A percentile compares a stretch with the other conserved stretches of the same genome.
Conservation (phyloP, 345 rosid species). For the Arabidopsis arenosa region DNA sequence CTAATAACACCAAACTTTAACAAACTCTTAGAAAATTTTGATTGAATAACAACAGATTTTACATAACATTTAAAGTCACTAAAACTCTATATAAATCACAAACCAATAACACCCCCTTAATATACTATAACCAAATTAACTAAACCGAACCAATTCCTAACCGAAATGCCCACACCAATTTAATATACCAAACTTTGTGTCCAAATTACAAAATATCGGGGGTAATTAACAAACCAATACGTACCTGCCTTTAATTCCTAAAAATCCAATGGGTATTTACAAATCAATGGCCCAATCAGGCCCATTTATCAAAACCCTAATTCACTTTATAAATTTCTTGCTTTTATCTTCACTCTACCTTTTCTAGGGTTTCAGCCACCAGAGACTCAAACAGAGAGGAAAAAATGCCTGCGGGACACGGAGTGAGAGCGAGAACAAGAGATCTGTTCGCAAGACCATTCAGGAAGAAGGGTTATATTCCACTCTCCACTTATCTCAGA, state of each 20-base stretch:
- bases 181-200: no score
- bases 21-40: no score
- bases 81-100: no score
- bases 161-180: neutral
- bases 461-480: constrained; percentile 82
- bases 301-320: constrained; percentile 31
- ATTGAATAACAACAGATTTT: no score
- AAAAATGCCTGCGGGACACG: constrained; percentile 71
- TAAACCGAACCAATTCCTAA: neutral
- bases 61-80: no score
- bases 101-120: no score
- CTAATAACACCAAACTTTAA: no score
- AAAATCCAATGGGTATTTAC: neutral
- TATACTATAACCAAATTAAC: neutral
- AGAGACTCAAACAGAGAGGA: neutral
- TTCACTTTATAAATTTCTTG: neutral
- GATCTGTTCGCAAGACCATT: constrained; percentile 69
- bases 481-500: constrained; percentile 67
- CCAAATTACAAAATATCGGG: neutral
- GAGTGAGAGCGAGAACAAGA: constrained; percentile 63
- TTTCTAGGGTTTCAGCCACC: constrained; percentile 11
- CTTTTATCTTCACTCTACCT: neutral
- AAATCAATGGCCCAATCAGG: neutral
- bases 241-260: neutral
- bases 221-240: neutral